Conservation (phyloP, 805 yeast genomes). For the Wickerhamiella parazyma region DNA sequence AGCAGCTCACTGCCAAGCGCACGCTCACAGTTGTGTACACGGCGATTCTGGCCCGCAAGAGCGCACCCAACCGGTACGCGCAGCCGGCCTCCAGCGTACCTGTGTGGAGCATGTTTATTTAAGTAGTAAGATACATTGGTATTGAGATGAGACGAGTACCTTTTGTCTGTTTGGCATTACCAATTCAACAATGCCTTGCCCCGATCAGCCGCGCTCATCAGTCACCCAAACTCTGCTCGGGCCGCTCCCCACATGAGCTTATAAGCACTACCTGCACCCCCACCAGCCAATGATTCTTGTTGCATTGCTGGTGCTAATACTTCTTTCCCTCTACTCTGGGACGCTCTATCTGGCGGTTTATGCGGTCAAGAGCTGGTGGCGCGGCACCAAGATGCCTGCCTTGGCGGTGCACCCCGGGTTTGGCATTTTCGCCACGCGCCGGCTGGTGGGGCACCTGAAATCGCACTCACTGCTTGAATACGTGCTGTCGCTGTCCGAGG, state of each 20-base stretch:
- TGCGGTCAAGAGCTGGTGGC: neutral
- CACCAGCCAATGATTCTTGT: neutral
- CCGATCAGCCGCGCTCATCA: too few species aligned
- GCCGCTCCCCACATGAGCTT: too few species aligned
- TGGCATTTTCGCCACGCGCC: neutral
- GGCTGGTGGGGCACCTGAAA: neutral
- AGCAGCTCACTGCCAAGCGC: slow-evolving; percentile 4
- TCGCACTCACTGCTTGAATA: neutral
- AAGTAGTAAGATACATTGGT: too few species aligned
- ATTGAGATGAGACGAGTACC: too few species aligned
- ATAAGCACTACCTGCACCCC: too few species aligned
- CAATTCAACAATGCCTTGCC: too few species aligned
- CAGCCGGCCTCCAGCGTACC: neutral
- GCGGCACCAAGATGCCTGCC: neutral
- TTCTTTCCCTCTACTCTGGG: neutral
- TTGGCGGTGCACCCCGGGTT: neutral
- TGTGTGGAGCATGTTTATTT: neutral
- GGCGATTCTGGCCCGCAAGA: slow-evolving; percentile 6
- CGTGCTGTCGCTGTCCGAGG: neutral
- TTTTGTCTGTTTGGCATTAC: too few species aligned
- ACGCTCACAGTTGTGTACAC: slow-evolving; percentile 11
- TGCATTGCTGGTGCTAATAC: neutral
- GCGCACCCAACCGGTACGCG: neutral
- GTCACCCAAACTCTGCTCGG: too few species aligned
- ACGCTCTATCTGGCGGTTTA: neutral